Evolutionary conservation across 23 red algal species (phyloP).

Genomic region (Gracilaria gracilis): DNA sequence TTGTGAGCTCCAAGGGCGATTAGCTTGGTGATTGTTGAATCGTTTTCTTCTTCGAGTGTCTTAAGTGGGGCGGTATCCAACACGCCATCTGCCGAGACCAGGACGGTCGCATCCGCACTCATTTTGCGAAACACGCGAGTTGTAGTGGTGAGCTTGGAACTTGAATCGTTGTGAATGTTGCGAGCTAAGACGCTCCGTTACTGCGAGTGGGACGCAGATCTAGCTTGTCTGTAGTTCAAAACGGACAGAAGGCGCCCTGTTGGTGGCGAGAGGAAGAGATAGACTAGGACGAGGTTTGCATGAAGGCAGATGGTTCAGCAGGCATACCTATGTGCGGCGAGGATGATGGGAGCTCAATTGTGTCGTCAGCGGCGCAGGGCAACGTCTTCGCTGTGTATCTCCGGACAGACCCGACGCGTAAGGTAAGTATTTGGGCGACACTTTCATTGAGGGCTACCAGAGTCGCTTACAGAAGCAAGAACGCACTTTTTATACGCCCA

Average conservation of each 20-base stretch:
- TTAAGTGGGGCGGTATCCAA: conserved; percentile 6
- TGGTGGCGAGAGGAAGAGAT: no score
- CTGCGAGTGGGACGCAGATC: not conserved
- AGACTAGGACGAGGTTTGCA: no score
- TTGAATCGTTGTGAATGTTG: not conserved
- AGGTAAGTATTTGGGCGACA: not conserved
- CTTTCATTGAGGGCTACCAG: not conserved
- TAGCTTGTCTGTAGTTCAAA: no score
- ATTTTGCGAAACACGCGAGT: not conserved
- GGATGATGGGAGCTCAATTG: no score
- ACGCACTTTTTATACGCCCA: no score
- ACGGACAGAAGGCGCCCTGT: no score
- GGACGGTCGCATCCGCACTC: not conserved
- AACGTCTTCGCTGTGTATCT: not conserved
- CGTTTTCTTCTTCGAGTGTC: not conserved
- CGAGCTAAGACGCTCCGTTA: not conserved
- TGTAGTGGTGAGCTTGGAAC: not conserved
- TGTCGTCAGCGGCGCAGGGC: no score
- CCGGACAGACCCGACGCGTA: not conserved
- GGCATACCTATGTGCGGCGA: no score
- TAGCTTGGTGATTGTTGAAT: conserved; percentile 13
- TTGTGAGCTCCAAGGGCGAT: conserved; percentile 37
- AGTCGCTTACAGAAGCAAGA: not conserved
- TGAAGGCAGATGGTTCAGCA: no score
- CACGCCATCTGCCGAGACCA: conserved; percentile 23